These are phyloP conservation scores for Sporisorium exsertum DNA, from an alignment of 1,284 basidiomycete genomes.

Conservation along the genomic window DNA sequence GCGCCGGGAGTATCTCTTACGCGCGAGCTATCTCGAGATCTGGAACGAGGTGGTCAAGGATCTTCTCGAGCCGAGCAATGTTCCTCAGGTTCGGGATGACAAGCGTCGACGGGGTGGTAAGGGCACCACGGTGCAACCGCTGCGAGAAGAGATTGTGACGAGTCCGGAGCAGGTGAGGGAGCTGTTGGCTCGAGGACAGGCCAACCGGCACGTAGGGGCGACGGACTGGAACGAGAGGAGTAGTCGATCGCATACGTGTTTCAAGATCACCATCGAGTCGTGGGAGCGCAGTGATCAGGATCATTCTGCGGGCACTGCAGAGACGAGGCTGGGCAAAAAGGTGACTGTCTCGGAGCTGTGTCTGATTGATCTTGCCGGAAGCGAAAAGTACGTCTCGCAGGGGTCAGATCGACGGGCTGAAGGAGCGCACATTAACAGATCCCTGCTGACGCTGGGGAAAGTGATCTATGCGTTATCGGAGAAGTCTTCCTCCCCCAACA, in stretches of 20 bases:
- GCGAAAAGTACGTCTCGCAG: conserved; percentile 79
- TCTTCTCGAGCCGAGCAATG: conserved; percentile 80
- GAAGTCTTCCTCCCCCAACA: conserved; percentile 9
- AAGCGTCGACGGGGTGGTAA: conserved; percentile 37
- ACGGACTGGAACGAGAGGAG: conserved; percentile 98
- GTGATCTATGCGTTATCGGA: conserved; percentile 67
- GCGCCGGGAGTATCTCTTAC: conserved; percentile 85
- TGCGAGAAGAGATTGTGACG: conserved; percentile 91
- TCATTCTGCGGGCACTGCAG: not conserved
- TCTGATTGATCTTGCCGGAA: conserved; percentile 95
- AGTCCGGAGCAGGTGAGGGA: conserved; percentile 85
- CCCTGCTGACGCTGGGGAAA: conserved; percentile 68
- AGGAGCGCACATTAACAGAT: conserved; percentile 74
- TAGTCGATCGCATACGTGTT: conserved; percentile 86
- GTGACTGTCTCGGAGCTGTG: conserved; percentile 73
- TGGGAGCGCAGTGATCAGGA: conserved; percentile 44
- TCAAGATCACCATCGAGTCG: conserved; percentile 71
- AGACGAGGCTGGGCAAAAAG: conserved; percentile 41
- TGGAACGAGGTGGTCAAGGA: conserved; percentile 96
- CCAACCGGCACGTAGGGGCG: conserved; percentile 87
- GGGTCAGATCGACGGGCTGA: conserved; percentile 58
- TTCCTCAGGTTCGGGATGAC: conserved; percentile 62
- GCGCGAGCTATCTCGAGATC: conserved; percentile 87
- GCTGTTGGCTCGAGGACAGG: conserved; percentile 85
- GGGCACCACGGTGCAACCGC: conserved; percentile 75